Conservation (phyloP, 495 filamentous ascomycete genomes). For the Aspergillus baeticus region DNA sequence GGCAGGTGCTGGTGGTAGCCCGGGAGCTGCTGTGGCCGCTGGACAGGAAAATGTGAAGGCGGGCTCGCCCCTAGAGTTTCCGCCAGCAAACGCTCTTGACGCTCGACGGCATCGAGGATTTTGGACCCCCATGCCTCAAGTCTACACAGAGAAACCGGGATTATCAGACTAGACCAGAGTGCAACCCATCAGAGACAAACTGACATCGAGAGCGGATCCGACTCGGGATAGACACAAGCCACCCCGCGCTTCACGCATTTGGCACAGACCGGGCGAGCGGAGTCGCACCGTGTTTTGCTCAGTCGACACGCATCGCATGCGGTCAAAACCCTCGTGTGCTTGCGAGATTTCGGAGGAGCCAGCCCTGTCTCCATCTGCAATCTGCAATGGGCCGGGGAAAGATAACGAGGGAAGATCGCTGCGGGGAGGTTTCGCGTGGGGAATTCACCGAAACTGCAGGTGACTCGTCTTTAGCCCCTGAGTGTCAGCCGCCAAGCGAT, state of each 20-base stretch:
- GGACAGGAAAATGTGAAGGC: background rate
- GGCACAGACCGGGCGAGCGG: conserved; percentile 26
- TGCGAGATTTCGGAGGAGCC: conserved; percentile 19
- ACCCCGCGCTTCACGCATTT: conserved; percentile 31
- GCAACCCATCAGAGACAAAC: conserved; percentile 8
- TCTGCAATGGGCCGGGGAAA: background rate
- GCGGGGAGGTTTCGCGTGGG: conserved; percentile 2
- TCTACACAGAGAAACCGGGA: conserved; percentile 4
- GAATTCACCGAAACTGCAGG: background rate
- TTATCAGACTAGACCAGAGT: conserved; percentile 1
- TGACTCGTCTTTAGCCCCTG: background rate
- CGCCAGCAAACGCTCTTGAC: conserved; percentile 28
- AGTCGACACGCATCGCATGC: conserved; percentile 32
- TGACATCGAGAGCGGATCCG: conserved; percentile 29
- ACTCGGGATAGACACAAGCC: conserved; percentile 30
- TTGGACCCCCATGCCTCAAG: conserved; percentile 28
- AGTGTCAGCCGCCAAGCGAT: background rate
- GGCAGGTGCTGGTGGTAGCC: conserved; percentile 14
- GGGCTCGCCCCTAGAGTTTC: conserved; percentile 13
- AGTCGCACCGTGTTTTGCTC: conserved; percentile 33
- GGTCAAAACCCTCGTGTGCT: conserved; percentile 30
- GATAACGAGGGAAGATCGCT: background rate
- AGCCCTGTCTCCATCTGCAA: conserved; percentile 18
- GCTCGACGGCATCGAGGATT: conserved; percentile 29
- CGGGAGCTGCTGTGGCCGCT: conserved; percentile 1